Evolutionary conservation across 305 asterid genomes (phyloP).

Genomic region (Caryopteris hybrid): DNA sequence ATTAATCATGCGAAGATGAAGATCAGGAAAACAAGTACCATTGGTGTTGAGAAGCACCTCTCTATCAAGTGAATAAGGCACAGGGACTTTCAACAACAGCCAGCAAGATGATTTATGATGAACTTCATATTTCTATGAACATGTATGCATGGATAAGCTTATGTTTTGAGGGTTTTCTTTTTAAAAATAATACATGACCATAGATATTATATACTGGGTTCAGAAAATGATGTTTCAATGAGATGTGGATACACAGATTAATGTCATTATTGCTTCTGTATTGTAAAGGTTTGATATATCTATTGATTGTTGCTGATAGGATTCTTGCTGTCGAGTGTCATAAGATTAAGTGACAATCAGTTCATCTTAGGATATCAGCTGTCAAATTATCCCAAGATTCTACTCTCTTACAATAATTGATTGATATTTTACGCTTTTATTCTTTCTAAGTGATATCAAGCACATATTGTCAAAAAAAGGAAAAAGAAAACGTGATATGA

Average conservation of each 20-base stretch:
- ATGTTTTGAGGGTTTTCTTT: too few relatives aligned
- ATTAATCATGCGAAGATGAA: constrained; percentile 40
- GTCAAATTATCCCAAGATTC: neutral
- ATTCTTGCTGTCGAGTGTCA: neutral
- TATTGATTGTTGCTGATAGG: neutral
- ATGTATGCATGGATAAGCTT: neutral
- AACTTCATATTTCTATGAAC: neutral
- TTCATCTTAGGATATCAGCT: neutral
- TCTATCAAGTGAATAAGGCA: neutral
- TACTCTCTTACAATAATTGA: neutral
- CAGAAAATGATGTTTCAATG: too few relatives aligned
- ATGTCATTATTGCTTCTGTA: neutral
- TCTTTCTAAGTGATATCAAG: too few relatives aligned
- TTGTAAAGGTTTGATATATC: neutral
- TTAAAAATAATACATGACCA: too few relatives aligned
- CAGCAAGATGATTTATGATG: neutral
- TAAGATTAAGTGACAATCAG: neutral
- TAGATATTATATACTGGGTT: too few relatives aligned
- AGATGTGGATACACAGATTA: too few relatives aligned
- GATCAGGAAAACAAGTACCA: constrained; percentile 31
- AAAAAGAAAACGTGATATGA: too few relatives aligned
- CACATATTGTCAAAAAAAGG: too few relatives aligned
- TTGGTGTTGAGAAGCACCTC: constrained; percentile 11
- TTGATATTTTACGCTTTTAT: neutral
- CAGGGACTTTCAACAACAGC: neutral